phyloP scores from a whole-genome alignment of 2,329 filamentous ascomycete species.

The Talaromyces piceae region DNA sequence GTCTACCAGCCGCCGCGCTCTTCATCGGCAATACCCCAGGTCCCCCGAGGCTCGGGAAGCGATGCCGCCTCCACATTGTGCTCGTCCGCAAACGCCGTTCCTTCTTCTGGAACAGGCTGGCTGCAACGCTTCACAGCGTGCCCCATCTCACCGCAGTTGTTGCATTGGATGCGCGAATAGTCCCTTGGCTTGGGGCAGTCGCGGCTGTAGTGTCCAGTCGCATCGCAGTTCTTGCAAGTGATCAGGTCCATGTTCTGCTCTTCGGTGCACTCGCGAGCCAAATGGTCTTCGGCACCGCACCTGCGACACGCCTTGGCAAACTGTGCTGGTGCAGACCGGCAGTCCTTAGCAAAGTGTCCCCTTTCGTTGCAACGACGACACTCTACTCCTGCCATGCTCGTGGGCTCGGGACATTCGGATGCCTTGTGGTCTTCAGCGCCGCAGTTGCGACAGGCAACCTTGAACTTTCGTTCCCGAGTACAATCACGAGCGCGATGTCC shows the following conservation, averaged over 20 bases:
- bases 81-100: slow-evolving; percentile 11
- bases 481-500: slow-evolving; percentile 47
- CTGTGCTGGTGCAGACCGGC: slow-evolving; percentile 26
- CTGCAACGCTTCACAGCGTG: slow-evolving; percentile 35
- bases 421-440: slow-evolving; percentile 42
- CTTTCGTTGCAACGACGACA: slow-evolving; percentile 39
- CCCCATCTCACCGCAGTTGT: slow-evolving; percentile 39
- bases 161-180: slow-evolving; percentile 39
- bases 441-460: slow-evolving; percentile 47
- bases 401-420: slow-evolving; percentile 42
- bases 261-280: slow-evolving; percentile 36
- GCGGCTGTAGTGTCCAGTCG: slow-evolving; percentile 37
- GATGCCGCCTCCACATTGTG: background rate
- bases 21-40: background rate
- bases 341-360: slow-evolving; percentile 42
- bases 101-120: slow-evolving; percentile 17
- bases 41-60: background rate
- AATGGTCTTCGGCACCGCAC: slow-evolving; percentile 40
- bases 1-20: slow-evolving; percentile 3
- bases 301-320: slow-evolving; percentile 35
- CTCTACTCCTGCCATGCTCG: slow-evolving; percentile 37
- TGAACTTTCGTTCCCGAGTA: slow-evolving; percentile 27
- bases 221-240: slow-evolving; percentile 40
- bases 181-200: slow-evolving; percentile 40
- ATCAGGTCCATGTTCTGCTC: slow-evolving; percentile 34